Evolutionary conservation across 139 green algal species (phyloP).

Genomic region (Nannochloris sp.): DNA sequence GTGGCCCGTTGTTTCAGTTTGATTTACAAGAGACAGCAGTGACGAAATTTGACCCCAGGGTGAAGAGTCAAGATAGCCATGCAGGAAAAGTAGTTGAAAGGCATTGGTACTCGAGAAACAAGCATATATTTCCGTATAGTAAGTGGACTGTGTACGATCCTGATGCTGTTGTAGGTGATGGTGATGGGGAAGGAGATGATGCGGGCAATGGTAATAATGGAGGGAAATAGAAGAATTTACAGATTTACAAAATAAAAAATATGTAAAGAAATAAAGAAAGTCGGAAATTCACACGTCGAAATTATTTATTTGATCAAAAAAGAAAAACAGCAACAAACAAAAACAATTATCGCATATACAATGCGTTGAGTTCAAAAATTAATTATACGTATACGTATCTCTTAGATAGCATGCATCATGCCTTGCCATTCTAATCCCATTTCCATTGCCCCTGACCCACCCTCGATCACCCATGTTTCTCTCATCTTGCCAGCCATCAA

Average conservation of each 20-base stretch:
- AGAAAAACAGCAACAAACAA: background rate
- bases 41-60: conserved; percentile 63
- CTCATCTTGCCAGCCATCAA: background rate
- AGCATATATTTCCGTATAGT: conserved; percentile 96
- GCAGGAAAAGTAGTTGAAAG: conserved; percentile 84
- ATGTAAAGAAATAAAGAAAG: background rate
- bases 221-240: background rate
- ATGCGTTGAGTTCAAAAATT: too few relatives aligned
- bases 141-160: conserved; percentile 86
- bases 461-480: conserved; percentile 10
- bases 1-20: conserved; percentile 93
- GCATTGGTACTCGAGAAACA: conserved; percentile 97
- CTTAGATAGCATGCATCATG: background rate
- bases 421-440: conserved; percentile 12
- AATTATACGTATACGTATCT: background rate
- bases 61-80: conserved; percentile 82
- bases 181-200: background rate
- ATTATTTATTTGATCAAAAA: too few relatives aligned
- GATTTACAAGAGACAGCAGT: conserved; percentile 85
- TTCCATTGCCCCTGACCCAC: background rate
- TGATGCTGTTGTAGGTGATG: too few relatives aligned
- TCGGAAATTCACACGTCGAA: too few relatives aligned
- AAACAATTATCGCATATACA: too few relatives aligned
- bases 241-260: background rate
- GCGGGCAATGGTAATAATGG: background rate